These are phyloP conservation scores for Aspergillus ostianus DNA, from an alignment of 495 filamentous ascomycete genomes.

Conservation along the genomic window DNA sequence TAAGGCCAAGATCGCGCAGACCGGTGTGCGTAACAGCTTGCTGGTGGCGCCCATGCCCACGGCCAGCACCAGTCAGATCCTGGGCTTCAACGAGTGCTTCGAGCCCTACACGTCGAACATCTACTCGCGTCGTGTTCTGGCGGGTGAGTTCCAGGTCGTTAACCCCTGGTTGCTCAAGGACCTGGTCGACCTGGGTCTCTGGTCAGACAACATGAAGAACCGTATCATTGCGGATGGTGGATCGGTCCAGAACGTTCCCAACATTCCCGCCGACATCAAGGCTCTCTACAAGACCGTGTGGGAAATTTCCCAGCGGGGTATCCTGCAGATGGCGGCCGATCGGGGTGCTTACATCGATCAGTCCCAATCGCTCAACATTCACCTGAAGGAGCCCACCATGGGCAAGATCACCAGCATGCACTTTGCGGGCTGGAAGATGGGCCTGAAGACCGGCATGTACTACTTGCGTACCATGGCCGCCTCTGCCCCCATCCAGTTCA, in stretches of 20 bases:
- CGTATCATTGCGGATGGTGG: constrained; percentile 97
- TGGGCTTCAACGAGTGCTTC: constrained; percentile 99
- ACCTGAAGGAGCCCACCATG: constrained; percentile 98
- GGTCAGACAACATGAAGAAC: constrained; percentile 99
- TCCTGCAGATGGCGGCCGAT: constrained; percentile 97
- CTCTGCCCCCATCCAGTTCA: constrained; percentile 96
- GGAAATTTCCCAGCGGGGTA: constrained; percentile 96
- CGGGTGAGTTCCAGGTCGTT: constrained; percentile 98
- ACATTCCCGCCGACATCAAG: constrained; percentile 95
- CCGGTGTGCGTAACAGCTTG: constrained; percentile 91
- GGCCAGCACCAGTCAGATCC: constrained; percentile 91
- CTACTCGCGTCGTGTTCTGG: constrained; percentile 96
- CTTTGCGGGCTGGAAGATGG: constrained; percentile 98
- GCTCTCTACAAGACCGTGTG: constrained; percentile 98
- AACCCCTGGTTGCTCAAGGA: constrained; percentile 99
- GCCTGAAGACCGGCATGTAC: constrained; percentile 99
- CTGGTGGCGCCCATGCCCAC: constrained; percentile 98
- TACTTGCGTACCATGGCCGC: constrained; percentile 98
- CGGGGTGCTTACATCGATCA: constrained; percentile 98
- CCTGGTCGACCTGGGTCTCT: constrained; percentile 94
- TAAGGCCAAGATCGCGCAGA: constrained; percentile 85
- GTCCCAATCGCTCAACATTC: constrained; percentile 97
- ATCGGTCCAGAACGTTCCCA: constrained; percentile 93
- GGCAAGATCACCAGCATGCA: constrained; percentile 99
- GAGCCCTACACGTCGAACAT: constrained; percentile 99